Conservation (phyloP, 83 land plant species). For the Thuja plicata region DNA sequence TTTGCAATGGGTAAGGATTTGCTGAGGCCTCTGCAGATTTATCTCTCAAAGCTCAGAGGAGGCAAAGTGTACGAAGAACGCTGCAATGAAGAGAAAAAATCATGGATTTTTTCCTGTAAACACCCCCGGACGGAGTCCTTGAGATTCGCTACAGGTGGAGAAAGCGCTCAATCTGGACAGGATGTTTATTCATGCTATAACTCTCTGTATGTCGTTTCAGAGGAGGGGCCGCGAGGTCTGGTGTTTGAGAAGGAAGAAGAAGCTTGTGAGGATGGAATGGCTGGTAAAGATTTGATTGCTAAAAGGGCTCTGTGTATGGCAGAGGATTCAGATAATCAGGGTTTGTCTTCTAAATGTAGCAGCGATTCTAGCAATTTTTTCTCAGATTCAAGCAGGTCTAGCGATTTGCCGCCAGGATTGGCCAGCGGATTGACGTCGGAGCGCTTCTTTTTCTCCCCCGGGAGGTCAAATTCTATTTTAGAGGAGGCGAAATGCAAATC, state of each 20-base stretch:
- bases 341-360: conserved; percentile 13
- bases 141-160: neutral
- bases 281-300: neutral
- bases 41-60: neutral
- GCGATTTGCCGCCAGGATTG: neutral
- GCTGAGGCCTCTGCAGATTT: neutral
- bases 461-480: conserved; percentile 15
- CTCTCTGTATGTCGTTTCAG: conserved; percentile 13
- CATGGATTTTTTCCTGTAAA: conserved; percentile 20
- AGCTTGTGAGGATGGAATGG: neutral
- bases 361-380: conserved; percentile 9
- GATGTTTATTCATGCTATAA: conserved; percentile 23
- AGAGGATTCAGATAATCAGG: neutral
- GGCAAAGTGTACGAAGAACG: neutral
- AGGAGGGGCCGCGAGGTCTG: conserved; percentile 1
- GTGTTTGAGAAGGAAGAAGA: neutral
- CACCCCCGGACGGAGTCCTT: conserved; percentile 29
- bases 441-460: conserved; percentile 30
- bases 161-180: neutral
- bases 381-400: neutral
- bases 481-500: conserved; percentile 13
- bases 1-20: neutral
- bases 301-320: neutral
- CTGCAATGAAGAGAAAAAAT: neutral
- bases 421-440: conserved; percentile 6